Conservation (phyloP, 1,139 yeast species). For the Debaryomyces subglobosus region DNA sequence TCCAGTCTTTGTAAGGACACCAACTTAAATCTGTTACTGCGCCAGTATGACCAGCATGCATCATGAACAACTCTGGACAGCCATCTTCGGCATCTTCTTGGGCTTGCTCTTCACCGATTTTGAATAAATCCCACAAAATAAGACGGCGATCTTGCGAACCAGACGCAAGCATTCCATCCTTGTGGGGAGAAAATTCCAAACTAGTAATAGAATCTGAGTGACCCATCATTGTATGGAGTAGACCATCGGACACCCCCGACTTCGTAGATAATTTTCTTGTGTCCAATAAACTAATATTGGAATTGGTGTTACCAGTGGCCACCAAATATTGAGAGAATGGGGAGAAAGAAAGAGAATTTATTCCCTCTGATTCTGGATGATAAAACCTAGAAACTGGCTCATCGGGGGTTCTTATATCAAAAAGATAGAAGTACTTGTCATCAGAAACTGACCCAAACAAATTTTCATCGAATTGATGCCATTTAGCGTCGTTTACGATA, state of each 20-base stretch:
- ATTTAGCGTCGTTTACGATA: constrained; percentile 74
- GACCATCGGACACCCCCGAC: constrained; percentile 20
- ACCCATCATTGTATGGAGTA: constrained; percentile 74
- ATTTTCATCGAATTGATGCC: constrained; percentile 57
- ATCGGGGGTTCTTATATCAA: constrained; percentile 40
- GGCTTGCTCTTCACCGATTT: constrained; percentile 77
- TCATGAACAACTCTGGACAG: constrained; percentile 78
- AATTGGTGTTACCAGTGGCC: constrained; percentile 70
- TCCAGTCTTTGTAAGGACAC: constrained; percentile 73
- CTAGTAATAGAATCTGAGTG: constrained; percentile 71
- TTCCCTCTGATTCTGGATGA: constrained; percentile 43
- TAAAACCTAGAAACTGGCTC: constrained; percentile 33
- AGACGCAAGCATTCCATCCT: constrained; percentile 72
- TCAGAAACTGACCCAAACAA: constrained; percentile 74
- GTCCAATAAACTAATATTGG: constrained; percentile 67
- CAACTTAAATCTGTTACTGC: constrained; percentile 72
- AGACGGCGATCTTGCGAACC: constrained; percentile 74
- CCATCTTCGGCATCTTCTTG: constrained; percentile 83
- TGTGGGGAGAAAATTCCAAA: constrained; percentile 71
- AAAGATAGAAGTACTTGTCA: constrained; percentile 51
- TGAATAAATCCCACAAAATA: constrained; percentile 72
- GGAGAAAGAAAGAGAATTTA: constrained; percentile 68
- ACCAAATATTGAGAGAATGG: constrained; percentile 59
- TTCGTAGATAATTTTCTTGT: constrained; percentile 48
- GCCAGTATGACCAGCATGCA: constrained; percentile 87